A percentile compares a stretch with the other conserved stretches of the same genome.
Conservation (phyloP, 2,329 filamentous ascomycete genomes). For the Hypoxylon sp. region DNA sequence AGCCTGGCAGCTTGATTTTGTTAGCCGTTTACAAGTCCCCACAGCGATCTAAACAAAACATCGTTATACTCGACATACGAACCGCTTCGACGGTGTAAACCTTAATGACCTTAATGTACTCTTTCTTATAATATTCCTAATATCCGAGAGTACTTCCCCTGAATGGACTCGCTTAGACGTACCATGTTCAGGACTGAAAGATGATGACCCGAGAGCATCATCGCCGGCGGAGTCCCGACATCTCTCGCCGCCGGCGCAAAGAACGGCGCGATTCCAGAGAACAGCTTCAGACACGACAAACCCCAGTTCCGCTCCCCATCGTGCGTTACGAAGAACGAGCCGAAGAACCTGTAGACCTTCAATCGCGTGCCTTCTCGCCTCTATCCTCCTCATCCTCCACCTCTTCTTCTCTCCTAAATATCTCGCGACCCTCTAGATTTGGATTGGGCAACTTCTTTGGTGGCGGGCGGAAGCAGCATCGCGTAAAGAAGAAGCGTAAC, state of each 20-base stretch:
- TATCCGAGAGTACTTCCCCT: constrained; percentile 30
- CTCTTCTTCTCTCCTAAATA: constrained; percentile 72
- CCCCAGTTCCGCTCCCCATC: constrained; percentile 40
- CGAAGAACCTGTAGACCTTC: constrained; percentile 41
- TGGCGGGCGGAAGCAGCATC: constrained; percentile 61
- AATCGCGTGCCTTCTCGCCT: constrained; percentile 49
- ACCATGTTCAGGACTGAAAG: constrained; percentile 48
- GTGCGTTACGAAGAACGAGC: constrained; percentile 41
- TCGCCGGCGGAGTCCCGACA: constrained; percentile 68
- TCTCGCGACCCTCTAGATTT: constrained; percentile 67
- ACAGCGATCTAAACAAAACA: constrained; percentile 43
- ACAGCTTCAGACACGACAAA: constrained; percentile 49
- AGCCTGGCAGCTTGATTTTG: constrained; percentile 33
- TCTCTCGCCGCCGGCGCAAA: constrained; percentile 64
- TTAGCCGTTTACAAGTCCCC: constrained; percentile 32
- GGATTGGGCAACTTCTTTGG: constrained; percentile 73
- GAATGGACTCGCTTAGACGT: constrained; percentile 41
- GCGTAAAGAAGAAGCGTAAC: constrained; percentile 61
- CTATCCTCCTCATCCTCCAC: constrained; percentile 63
- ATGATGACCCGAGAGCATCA: constrained; percentile 64
- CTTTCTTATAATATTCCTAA: constrained; percentile 22
- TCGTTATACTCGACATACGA: constrained; percentile 27
- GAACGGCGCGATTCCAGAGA: constrained; percentile 57
- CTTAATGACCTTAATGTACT: constrained; percentile 32
- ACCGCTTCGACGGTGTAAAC: constrained; percentile 35